A percentile compares a stretch with the other conserved stretches of the same genome.
phyloP scores from a whole-genome alignment of 1,284 basidiomycete genomes.

The Moesziomyces parantarcticus region DNA sequence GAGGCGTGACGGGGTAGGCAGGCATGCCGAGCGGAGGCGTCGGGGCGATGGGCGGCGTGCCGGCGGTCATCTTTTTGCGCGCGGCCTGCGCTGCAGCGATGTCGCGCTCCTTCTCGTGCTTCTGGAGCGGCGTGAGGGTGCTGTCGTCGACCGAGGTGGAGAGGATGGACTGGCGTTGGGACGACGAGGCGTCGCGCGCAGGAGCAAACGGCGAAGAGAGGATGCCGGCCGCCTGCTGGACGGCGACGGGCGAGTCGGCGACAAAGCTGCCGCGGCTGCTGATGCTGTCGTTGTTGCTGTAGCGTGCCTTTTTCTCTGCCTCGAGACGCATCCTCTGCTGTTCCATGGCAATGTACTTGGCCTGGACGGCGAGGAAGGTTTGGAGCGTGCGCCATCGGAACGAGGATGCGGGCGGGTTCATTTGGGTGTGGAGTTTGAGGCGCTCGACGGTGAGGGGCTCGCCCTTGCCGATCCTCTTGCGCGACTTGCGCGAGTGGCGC shows the following conservation, averaged over 20 bases:
- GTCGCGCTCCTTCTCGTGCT: slow-evolving; percentile 52
- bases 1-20: slow-evolving; percentile 15
- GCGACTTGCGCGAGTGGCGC: slow-evolving; percentile 67
- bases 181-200: slow-evolving; percentile 35
- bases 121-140: slow-evolving; percentile 34
- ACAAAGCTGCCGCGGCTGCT: slow-evolving; percentile 34
- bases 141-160: slow-evolving; percentile 30
- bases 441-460: slow-evolving; percentile 68
- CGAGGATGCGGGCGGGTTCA: slow-evolving; percentile 73
- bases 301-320: slow-evolving; percentile 28
- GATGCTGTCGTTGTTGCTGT: slow-evolving; percentile 20
- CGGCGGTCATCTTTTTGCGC: slow-evolving; percentile 37
- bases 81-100: slow-evolving; percentile 50
- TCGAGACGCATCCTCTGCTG: slow-evolving; percentile 55
- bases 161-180: slow-evolving; percentile 21
- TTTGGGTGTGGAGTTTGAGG: slow-evolving; percentile 84
- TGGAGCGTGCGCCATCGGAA: slow-evolving; percentile 72
- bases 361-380: slow-evolving; percentile 71
- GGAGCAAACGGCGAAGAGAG: slow-evolving; percentile 33
- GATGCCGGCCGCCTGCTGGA: slow-evolving; percentile 15
- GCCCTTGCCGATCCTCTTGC: slow-evolving; percentile 71
- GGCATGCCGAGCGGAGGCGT: slow-evolving; percentile 25
- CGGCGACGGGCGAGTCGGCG: slow-evolving; percentile 14
- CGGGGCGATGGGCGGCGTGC: slow-evolving; percentile 2
- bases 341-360: slow-evolving; percentile 69